Conservation (phyloP, 805 yeast species). For the Nakazawaea holstii region DNA sequence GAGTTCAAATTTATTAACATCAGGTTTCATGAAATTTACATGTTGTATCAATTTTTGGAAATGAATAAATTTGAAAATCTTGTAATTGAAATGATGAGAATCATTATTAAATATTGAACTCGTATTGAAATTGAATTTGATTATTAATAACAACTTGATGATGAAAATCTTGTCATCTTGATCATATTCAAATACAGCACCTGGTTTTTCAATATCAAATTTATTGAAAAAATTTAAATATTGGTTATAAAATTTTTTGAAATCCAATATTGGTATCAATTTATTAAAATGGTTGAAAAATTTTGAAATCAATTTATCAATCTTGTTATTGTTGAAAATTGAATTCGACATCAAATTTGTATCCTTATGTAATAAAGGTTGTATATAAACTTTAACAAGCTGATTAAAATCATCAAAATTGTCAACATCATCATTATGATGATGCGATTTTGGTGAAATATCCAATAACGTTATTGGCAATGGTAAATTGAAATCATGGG, state of each 20-base stretch:
- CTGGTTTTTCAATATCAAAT: conserved; percentile 27
- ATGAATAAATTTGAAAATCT: conserved; percentile 30
- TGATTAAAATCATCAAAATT: conserved; percentile 28
- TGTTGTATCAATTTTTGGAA: conserved; percentile 39
- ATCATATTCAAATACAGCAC: conserved; percentile 27
- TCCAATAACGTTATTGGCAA: too few species aligned
- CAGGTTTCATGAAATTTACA: conserved; percentile 42
- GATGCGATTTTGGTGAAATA: too few species aligned
- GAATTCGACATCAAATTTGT: not conserved
- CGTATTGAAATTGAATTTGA: conserved; percentile 39
- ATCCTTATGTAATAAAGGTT: conserved; percentile 9
- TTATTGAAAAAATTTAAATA: conserved; percentile 44
- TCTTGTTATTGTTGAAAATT: conserved; percentile 16
- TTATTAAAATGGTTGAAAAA: conserved; percentile 49
- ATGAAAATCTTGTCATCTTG: conserved; percentile 35
- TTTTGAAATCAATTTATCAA: conserved; percentile 41
- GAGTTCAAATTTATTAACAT: conserved; percentile 44
- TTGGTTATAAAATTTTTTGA: conserved; percentile 44
- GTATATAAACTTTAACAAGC: conserved; percentile 5
- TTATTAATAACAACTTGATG: conserved; percentile 46
- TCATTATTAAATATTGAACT: conserved; percentile 27
- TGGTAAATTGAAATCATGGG: not conserved
- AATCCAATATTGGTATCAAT: conserved; percentile 50
- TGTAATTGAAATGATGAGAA: conserved; percentile 16
- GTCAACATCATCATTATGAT: conserved; percentile 20